Percentiles rank a stretch among this genome's conserved stretches.
Conservation (phyloP, 805 yeast species). For the Jamesozyma lodderae region DNA sequence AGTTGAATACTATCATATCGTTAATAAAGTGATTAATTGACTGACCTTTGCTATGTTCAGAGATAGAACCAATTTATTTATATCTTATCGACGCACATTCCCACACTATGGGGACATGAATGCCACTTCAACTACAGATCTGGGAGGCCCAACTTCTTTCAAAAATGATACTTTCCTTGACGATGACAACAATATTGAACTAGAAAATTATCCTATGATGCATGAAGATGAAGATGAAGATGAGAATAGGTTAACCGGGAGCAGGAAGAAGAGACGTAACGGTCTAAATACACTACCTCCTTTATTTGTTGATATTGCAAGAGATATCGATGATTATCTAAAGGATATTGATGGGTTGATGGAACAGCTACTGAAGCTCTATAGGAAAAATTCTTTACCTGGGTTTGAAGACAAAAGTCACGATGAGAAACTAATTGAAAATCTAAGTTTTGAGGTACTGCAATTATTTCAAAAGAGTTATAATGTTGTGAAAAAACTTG, state of each 20-base stretch:
- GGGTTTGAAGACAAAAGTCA: constrained; percentile 73
- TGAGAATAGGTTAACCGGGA: too few relatives aligned
- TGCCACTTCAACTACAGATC: constrained; percentile 20
- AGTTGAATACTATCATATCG: too few relatives aligned
- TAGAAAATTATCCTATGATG: constrained; percentile 21
- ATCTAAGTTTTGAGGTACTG: constrained; percentile 64
- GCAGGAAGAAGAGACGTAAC: constrained; percentile 33
- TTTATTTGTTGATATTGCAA: constrained; percentile 62
- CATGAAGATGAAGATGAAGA: constrained; percentile 11
- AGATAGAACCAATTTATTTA: constrained; percentile 85
- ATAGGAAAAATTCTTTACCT: constrained; percentile 76
- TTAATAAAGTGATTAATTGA: too few relatives aligned
- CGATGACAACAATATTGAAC: constrained; percentile 31
- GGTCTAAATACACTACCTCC: constrained; percentile 61
- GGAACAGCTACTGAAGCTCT: constrained; percentile 54
- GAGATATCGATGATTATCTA: constrained; percentile 59
- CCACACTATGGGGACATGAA: constrained; percentile 48
- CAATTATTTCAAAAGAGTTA: constrained; percentile 72
- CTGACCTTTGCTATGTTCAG: constrained; percentile 73
- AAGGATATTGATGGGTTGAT: constrained; percentile 44
- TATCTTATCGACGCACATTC: constrained; percentile 82
- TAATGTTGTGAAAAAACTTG: constrained; percentile 59
- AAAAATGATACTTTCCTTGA: constrained; percentile 4
- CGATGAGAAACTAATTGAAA: constrained; percentile 73
- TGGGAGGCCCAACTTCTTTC: too few relatives aligned